Evolutionary conservation across 1,139 yeast genomes (phyloP).

Genomic region (Pneumocystis carinii): DNA sequence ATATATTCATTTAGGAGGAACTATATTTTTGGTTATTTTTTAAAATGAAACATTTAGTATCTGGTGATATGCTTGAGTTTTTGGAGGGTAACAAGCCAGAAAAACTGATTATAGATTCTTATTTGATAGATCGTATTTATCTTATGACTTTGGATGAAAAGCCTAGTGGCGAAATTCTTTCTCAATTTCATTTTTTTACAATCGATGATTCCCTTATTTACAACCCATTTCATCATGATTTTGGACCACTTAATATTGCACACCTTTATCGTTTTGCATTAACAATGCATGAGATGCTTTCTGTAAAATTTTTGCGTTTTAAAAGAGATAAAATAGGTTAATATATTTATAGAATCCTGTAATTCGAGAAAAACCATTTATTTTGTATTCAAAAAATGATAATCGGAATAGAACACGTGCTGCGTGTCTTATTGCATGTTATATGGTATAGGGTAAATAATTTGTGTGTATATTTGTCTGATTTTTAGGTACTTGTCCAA

Average conservation of each 20-base stretch:
- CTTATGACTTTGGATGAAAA: slow-evolving; percentile 74
- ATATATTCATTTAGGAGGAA: background rate
- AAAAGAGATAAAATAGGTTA: background rate
- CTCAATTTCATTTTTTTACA: slow-evolving; percentile 47
- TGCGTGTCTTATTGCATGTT: slow-evolving; percentile 84
- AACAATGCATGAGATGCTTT: slow-evolving; percentile 68
- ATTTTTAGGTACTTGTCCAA: slow-evolving; percentile 46
- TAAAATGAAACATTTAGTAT: background rate
- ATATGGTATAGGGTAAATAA: slow-evolving; percentile 41
- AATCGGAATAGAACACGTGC: slow-evolving; percentile 81
- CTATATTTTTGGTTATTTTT: background rate
- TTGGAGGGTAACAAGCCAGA: slow-evolving; percentile 7
- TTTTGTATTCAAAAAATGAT: slow-evolving; percentile 69
- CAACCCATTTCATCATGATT: slow-evolving; percentile 84
- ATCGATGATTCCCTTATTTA: slow-evolving; percentile 85
- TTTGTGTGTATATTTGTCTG: background rate
- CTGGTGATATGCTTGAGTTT: slow-evolving; percentile 12
- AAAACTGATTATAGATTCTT: background rate
- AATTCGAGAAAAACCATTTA: slow-evolving; percentile 78
- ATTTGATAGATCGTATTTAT: slow-evolving; percentile 52
- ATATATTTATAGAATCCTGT: slow-evolving; percentile 32
- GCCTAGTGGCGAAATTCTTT: slow-evolving; percentile 62
- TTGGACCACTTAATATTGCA: slow-evolving; percentile 90
- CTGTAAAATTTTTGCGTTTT: background rate
- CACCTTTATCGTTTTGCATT: slow-evolving; percentile 91